Conservation (phyloP, 768 basidiomycete genomes). For the Kwoniella pini region DNA sequence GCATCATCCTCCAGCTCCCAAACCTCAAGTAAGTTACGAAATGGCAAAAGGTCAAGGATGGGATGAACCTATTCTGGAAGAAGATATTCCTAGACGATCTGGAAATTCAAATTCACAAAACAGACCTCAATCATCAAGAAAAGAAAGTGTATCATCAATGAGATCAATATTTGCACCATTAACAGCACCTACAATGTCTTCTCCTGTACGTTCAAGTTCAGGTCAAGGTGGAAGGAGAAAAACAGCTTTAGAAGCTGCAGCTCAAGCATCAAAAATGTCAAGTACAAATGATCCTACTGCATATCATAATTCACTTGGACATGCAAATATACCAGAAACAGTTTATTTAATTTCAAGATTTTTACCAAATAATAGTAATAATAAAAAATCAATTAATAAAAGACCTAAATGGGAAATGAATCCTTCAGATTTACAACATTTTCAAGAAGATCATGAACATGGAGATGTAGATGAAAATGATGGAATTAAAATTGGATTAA, state of each 20-base stretch:
- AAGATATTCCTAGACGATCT: slow-evolving; percentile 7
- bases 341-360: slow-evolving; percentile 46
- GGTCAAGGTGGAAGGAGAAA: slow-evolving; percentile 25
- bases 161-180: slow-evolving; percentile 18
- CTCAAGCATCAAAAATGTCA: slow-evolving; percentile 31
- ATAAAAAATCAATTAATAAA: slow-evolving; percentile 5
- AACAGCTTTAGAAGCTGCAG: slow-evolving; percentile 37
- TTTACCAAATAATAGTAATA: slow-evolving; percentile 32
- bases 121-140: slow-evolving; percentile 3
- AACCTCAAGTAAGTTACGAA: slow-evolving; percentile 38
- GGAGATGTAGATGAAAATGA: background rate
- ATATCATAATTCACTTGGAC: slow-evolving; percentile 45
- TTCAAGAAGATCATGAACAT: background rate
- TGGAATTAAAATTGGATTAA: slow-evolving; percentile 25
- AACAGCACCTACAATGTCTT: background rate
- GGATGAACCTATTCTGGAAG: slow-evolving; percentile 27
- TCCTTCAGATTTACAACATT: background rate
- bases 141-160: slow-evolving; percentile 19
- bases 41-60: slow-evolving; percentile 35
- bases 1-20: slow-evolving; percentile 44
- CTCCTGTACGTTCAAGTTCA: slow-evolving; percentile 6
- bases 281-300: slow-evolving; percentile 38
- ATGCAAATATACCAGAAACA: slow-evolving; percentile 41
- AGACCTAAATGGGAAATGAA: slow-evolving; percentile 43
- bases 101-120: background rate